Evolutionary conservation across 352 stramenopile genomes (phyloP).

Genomic region (Aphanomyces cochlioides): DNA sequence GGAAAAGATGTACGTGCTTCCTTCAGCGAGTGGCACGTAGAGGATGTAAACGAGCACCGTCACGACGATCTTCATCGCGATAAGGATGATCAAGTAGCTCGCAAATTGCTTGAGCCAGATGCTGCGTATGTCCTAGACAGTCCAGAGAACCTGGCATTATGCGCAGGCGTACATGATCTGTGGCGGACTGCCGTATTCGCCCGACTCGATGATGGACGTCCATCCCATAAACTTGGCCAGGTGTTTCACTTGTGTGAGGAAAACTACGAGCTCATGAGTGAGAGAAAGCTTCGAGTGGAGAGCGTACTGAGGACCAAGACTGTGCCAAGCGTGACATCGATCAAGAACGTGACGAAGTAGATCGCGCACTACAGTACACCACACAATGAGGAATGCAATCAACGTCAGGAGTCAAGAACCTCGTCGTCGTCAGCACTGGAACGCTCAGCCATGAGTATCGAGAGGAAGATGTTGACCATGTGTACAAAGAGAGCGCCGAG

Average conservation of each 20-base stretch:
- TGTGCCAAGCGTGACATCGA: conserved; percentile 59
- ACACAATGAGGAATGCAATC: background rate
- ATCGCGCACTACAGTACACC: conserved; percentile 47
- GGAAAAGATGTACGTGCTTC: conserved; percentile 49
- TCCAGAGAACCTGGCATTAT: background rate
- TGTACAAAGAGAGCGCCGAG: conserved; percentile 58
- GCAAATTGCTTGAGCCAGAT: conserved; percentile 58
- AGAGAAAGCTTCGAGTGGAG: background rate
- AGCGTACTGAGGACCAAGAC: conserved; percentile 35
- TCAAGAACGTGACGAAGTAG: conserved; percentile 69
- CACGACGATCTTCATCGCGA: conserved; percentile 53
- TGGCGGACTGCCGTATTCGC: conserved; percentile 67
- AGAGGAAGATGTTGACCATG: conserved; percentile 56
- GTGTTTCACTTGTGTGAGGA: conserved; percentile 45
- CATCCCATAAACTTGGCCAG: conserved; percentile 39
- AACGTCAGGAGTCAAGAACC: conserved; percentile 37
- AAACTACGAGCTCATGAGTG: conserved; percentile 35
- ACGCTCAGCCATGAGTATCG: conserved; percentile 50
- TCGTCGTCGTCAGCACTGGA: conserved; percentile 49
- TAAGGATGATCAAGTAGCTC: conserved; percentile 43
- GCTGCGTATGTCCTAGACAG: background rate
- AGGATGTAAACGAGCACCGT: conserved; percentile 43
- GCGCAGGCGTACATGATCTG: conserved; percentile 32
- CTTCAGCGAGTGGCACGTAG: conserved; percentile 44
- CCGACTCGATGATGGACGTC: conserved; percentile 46